Base-by-base conservation (phyloP, 2,329 filamentous ascomycete species). In the Arthroderma sp. region DNA sequence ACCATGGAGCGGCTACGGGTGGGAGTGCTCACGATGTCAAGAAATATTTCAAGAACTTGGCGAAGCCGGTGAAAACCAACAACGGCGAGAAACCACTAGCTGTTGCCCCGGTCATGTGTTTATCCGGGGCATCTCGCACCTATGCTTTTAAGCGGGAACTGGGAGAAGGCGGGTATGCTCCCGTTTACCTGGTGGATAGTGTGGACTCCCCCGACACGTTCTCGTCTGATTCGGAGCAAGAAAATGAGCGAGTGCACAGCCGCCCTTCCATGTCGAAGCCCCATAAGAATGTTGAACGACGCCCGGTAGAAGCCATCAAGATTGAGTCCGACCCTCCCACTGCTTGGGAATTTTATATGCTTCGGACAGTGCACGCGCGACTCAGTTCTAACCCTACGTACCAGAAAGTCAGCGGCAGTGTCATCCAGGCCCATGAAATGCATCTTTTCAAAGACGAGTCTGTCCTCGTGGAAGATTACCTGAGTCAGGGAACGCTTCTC, bases 311-410 rank as follows among this genome's bases (percentile, higher is more conserved):
- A 62, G 91, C 91, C 1, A 72, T 98, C 54, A 98, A 98, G 65
- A 88, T 94, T 78, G 91, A 98, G 65, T 77, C 61, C 8, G 61
- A 83, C 30, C 86, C 88, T 0, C 85, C 89, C 0, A 83, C 80
- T 4, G 74, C 84, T 0, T 98, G 91, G 91, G 91, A 98, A 59
- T 98, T 96, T 59, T 84, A 94, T 65, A 93, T 98, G 63, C 86
- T 96, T 69, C 81, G 85, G 1, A 77, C 86, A 45, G 79, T 84
- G 1, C 85, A 89, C 51, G 70, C 75, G 22, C 83, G 91, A 1
- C 71, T 98, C 0, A 82, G 81, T 0, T 50, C 53, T 6, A 53
- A 55, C 4, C 73, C 81, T 1, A 75, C 74, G 29, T 68, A 83
- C 48, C 52, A 65, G 5, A 80, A 89, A 9, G 81, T 83, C 0